Base-by-base conservation (phyloP, 495 filamentous ascomycete genomes). In the Arthonia radiata region DNA sequence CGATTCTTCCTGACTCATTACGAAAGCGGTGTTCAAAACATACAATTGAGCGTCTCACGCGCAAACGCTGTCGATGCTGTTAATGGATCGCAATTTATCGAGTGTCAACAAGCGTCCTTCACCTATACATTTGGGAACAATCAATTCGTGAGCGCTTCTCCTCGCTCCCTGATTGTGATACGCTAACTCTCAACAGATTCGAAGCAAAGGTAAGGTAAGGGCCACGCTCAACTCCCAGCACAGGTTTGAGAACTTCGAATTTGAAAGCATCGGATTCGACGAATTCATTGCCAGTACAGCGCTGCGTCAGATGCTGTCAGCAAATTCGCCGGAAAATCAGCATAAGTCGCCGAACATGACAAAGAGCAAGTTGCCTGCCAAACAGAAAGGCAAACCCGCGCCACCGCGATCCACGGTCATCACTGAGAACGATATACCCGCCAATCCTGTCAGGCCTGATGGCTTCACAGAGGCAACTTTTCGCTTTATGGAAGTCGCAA, bases 1-100 rank as follows among this genome's bases (percentile, higher is more conserved):
- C 67, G 78, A 26, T 90, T 76, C 37, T 89, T 83, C 42, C 53
- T 67, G 26, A 77, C 71, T 0, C 71, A 82, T 35, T 89, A 76
- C 37, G 67, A 71, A n/a, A 82, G 73, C 30, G 77, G 78, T 4
- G 66, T 90, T 19, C 61, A 57, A 25, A 67, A 60, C 13, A 75
- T 92, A 26, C 77, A 86, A 41, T 60, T 90, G 53, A 56, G 74
- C 11, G 52, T 80, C 26, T 63, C 68, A 30, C 59, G 53, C 31
- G 56, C 62, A 0, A 26, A 22, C 21, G 50, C 52, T 21, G 41
- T 31, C 24, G 23, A 33, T 11, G 16, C 37, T 10, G 24, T 21
- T 3, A 31, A 27, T 14, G 30, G 27, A 15, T 32, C 12, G 8
- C 35, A 43, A 12, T 31, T 35, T 18, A 42, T 48, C 2, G 28